Conservation (phyloP, 2,329 filamentous ascomycete genomes). For the Exophiala calicioides region DNA sequence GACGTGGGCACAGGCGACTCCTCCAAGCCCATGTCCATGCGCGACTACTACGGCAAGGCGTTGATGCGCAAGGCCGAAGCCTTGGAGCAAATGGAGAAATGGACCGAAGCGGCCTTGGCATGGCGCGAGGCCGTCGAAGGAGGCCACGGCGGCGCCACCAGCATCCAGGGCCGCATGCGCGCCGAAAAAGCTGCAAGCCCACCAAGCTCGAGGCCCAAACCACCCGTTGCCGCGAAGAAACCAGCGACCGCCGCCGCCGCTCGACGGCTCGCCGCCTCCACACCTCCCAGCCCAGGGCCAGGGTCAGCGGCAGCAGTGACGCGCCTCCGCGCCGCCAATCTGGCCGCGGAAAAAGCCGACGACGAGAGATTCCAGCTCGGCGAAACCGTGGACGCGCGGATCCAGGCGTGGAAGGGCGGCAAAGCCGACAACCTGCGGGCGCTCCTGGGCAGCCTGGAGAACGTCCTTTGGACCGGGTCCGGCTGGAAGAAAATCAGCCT, state of each 20-base stretch:
- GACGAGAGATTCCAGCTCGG: slow-evolving; percentile 89
- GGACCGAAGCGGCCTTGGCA: slow-evolving; percentile 75
- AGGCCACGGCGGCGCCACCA: slow-evolving; percentile 80
- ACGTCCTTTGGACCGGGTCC: slow-evolving; percentile 84
- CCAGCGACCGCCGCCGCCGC: slow-evolving; percentile 46
- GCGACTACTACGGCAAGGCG: slow-evolving; percentile 89
- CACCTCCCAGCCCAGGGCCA: slow-evolving; percentile 38
- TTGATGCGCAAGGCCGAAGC: slow-evolving; percentile 94
- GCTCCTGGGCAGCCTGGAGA: slow-evolving; percentile 80
- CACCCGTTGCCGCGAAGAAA: slow-evolving; percentile 41
- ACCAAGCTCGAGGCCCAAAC: slow-evolving; percentile 41
- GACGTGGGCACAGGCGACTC: slow-evolving; percentile 64
- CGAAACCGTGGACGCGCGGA: slow-evolving; percentile 78
- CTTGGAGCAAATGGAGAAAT: slow-evolving; percentile 91
- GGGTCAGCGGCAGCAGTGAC: slow-evolving; percentile 69
- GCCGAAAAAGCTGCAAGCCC: slow-evolving; percentile 87
- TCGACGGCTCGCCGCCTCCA: slow-evolving; percentile 51
- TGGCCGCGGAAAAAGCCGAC: slow-evolving; percentile 80
- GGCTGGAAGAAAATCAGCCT: slow-evolving; percentile 97
- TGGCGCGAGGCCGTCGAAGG: slow-evolving; percentile 84
- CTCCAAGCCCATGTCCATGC: slow-evolving; percentile 86
- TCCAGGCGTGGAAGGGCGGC: slow-evolving; percentile 81
- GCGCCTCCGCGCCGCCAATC: slow-evolving; percentile 78
- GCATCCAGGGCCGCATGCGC: slow-evolving; percentile 80
- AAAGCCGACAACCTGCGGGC: slow-evolving; percentile 92